Evolutionary conservation across 2,329 filamentous ascomycete species (phyloP).

Genomic region (Curvularia verruculosa): DNA sequence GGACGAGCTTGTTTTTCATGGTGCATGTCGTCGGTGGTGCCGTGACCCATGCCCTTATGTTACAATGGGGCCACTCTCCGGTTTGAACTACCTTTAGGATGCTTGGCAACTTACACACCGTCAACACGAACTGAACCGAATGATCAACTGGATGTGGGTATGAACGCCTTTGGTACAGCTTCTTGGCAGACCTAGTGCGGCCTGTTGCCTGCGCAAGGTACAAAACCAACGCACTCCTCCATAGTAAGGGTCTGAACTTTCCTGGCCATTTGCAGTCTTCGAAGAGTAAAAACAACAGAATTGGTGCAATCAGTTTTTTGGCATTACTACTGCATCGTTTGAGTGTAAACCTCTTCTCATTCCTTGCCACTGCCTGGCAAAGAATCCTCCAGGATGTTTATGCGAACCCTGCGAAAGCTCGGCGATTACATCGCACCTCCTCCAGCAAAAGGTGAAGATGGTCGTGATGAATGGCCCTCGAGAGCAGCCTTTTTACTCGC

Average conservation of each 20-base stretch:
- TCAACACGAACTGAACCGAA: conserved; percentile 7
- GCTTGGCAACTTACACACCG: conserved; percentile 3
- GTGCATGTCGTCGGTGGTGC: conserved; percentile 3
- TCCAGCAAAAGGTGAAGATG: conserved; percentile 48
- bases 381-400: conserved; percentile 13
- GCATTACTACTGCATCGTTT: background rate
- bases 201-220: conserved; percentile 18
- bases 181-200: conserved; percentile 27
- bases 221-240: conserved; percentile 18
- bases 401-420: conserved; percentile 30
- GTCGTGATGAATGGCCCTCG: conserved; percentile 62
- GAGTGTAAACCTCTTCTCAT: conserved; percentile 4
- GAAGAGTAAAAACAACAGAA: background rate
- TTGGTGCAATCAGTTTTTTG: background rate
- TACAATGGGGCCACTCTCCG: conserved; percentile 4
- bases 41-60: background rate
- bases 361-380: background rate
- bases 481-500: conserved; percentile 63
- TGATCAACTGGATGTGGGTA: conserved; percentile 1
- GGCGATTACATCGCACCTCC: conserved; percentile 44
- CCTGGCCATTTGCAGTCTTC: background rate
- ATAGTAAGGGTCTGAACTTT: background rate
- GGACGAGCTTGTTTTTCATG: conserved; percentile 12
- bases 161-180: conserved; percentile 7
- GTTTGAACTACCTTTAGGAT: conserved; percentile 2